phyloP scores from a whole-genome alignment of 345 rosid genomes.

The Lumnitzera littorea region DNA sequence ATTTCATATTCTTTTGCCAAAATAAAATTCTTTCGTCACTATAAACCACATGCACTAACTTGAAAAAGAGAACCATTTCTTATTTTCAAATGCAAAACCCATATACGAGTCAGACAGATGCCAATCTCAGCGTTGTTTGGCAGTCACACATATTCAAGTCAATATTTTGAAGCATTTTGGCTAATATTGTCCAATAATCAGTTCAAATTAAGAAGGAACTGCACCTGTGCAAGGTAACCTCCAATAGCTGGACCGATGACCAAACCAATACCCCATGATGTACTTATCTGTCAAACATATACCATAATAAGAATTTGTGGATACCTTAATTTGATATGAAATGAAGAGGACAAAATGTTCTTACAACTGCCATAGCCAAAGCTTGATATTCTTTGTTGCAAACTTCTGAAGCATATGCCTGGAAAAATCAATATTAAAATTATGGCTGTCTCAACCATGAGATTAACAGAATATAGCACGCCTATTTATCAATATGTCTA shows the following conservation, averaged over 20 bases:
- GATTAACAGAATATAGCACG: background rate
- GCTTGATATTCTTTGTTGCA: conserved; percentile 57
- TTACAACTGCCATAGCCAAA: conserved; percentile 67
- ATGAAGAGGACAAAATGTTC: conserved; percentile 13
- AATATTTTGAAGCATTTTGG: no score
- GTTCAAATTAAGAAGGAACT: conserved; percentile 3
- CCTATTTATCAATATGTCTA: background rate
- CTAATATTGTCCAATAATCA: background rate
- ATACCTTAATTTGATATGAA: background rate
- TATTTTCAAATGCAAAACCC: no score
- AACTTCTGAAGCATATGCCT: conserved; percentile 88
- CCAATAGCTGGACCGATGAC: conserved; percentile 82
- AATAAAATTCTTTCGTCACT: no score
- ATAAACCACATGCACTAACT: no score
- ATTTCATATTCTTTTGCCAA: no score
- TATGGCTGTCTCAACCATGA: background rate
- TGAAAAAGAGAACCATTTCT: no score
- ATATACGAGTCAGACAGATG: no score
- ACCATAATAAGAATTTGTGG: background rate
- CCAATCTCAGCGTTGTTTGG: no score
- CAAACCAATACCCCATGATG: conserved; percentile 72
- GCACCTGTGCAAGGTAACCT: conserved; percentile 78
- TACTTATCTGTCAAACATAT: conserved; percentile 43
- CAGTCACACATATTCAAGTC: no score
- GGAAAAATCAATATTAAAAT: conserved; percentile 8